Base-by-base conservation (phyloP, 1,139 yeast species). In the Saccharomycopsis phalli region DNA sequence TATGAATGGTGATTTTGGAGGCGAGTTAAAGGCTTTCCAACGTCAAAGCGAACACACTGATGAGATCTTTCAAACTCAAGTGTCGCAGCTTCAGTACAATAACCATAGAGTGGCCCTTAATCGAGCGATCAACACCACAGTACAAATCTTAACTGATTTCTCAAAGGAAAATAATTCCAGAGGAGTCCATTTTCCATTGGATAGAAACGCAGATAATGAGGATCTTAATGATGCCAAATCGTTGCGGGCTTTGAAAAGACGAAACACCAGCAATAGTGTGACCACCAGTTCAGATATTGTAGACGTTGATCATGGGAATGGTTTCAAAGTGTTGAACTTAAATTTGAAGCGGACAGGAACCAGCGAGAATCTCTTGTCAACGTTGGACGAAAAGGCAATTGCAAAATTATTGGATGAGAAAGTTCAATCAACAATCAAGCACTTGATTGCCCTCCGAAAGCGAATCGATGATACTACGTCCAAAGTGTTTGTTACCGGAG, bases 401-500 rank as follows among this genome's bases (percentile, higher is more conserved):
- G 76, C 88, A 0, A 66, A 74, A 20, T 60, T 84, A 21, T 59
- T 84, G 33, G 84, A 77, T 46, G 76, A 76, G 46, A 79, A 78
- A 52, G 65, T 83, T 60, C 30, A 23, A 13, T 44, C 46, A 38
- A 74, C 81, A 19, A 62, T 74, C 17, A 75, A 74, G 50, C 95
- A 88, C 54, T 62, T 91, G 42, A 56, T 63, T n/a, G 76, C 87
- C 22, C 65, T 93, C 48, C 76, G 76, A 47, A 93, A 80, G 38
- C 71, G 99, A 51, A 81, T 93, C 22, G 94, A 83, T 51, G 96
- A 93, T 53, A 86, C 93, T 0, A 72, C 93, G 0, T 88, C 97
- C 2, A 91, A 88, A 53, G 97, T 93, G 1, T 76, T 93, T 51
- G 88, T 93, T 29, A 93, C 98, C 2, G 99, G 99, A 36, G 99